Conservation (phyloP, 805 yeast genomes). For the Pichia thaimueangensis region DNA sequence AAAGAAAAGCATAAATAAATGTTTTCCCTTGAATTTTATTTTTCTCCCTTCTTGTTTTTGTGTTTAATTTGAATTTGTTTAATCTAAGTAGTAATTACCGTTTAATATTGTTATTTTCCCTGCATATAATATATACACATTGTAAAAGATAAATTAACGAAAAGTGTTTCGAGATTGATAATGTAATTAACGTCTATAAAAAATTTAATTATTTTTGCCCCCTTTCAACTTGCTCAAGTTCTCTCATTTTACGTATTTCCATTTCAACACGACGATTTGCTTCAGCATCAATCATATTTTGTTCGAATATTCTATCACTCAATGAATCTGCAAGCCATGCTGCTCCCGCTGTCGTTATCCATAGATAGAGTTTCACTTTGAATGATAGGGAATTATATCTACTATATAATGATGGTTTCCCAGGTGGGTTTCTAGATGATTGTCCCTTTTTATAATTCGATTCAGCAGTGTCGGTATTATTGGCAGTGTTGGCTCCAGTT, state of each 20-base stretch:
- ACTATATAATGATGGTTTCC: constrained; percentile 1
- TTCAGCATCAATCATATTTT: constrained; percentile 28
- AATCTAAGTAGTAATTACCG: no score
- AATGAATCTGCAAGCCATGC: constrained; percentile 29
- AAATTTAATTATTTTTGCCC: no score
- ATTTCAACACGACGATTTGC: constrained; percentile 27
- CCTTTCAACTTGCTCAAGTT: constrained; percentile 2
- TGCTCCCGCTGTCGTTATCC: constrained; percentile 27
- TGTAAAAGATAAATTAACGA: no score
- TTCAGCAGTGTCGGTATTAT: not conserved
- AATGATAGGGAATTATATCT: constrained; percentile 24
- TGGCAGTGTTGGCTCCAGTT: not conserved
- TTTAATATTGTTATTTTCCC: no score
- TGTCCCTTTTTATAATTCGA: not conserved
- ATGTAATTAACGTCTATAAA: no score
- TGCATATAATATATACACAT: no score
- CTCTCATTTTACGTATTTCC: constrained; percentile 18
- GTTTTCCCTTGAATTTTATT: not conserved
- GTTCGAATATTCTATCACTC: constrained; percentile 24
- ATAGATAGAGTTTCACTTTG: constrained; percentile 27
- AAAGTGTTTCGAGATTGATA: no score
- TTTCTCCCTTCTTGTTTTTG: not conserved
- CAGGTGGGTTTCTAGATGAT: not conserved
- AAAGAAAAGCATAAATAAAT: constrained; percentile 28
- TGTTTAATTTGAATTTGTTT: no score